Conservation (phyloP, 1,284 basidiomycete species). For the Lignosus rhinocerotis region DNA sequence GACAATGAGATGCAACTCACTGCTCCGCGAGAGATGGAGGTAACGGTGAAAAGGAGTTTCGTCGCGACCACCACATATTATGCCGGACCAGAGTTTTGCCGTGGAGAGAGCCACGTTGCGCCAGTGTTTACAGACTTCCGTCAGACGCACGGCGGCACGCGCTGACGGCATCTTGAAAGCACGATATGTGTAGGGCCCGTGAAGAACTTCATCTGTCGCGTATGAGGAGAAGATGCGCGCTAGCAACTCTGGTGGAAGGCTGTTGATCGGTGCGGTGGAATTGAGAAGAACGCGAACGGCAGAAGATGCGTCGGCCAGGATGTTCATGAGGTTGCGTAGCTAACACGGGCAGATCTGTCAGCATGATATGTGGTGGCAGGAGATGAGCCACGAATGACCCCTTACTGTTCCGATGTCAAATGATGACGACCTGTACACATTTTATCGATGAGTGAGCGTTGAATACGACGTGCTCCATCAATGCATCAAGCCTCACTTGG, state of each 20-base stretch:
- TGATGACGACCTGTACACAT: not conserved
- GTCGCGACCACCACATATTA: conserved; percentile 6
- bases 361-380: not conserved
- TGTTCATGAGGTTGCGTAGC: not conserved
- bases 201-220: conserved; percentile 32
- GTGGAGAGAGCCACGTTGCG: conserved; percentile 47
- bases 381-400: no score
- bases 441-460: not conserved
- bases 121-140: conserved; percentile 54
- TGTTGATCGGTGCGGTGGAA: conserved; percentile 37
- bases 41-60: not conserved
- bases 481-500: not conserved
- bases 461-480: not conserved
- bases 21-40: conserved; percentile 2
- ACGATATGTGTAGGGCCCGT: conserved; percentile 29
- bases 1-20: conserved; percentile 31
- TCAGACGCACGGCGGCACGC: conserved; percentile 46
- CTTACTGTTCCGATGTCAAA: not conserved
- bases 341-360: not conserved
- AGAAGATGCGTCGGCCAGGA: not conserved
- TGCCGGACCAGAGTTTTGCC: conserved; percentile 44
- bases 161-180: conserved; percentile 12
- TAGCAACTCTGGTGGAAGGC: conserved; percentile 55
- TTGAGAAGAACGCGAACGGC: conserved; percentile 4
- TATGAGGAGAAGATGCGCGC: conserved; percentile 56